Base-by-base conservation (phyloP, 805 yeast species). In the Ogataea degrootiae region DNA sequence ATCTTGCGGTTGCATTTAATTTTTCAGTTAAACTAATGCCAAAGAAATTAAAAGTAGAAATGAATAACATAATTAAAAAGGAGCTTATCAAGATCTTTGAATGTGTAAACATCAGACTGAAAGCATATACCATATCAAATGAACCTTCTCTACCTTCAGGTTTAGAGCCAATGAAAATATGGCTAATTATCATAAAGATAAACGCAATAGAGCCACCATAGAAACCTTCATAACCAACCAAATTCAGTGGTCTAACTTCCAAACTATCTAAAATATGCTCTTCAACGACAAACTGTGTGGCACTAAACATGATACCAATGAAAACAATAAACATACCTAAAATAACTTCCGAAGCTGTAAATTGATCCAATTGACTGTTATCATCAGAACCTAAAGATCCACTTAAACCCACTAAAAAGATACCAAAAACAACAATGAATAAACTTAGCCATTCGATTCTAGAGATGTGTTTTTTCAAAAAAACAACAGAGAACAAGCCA, bases 201-300 rank as follows among this genome's bases (percentile, higher is more conserved):
- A 75, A 52, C 5, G 83, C 72, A 31, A 79, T 61, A 0, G 65
- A 33, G 1, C 75, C 63, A 3, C 95, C 95, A 59, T 76, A 85
- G 23, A 79, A 66, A 2, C 95, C 95, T 65, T 87, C 94, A 52
- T 73, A 80, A 37, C 85, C 89, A 16, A 87, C 94, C 48, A 86
- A 69, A 50, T 74, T 72, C 52, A 84, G 60, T 3, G 94, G 91
- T 5, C 73, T 73, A 39, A 86, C 70, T 14, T 77, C 70, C 55
- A 77, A 71, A 47, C 68, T 70, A 23, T 71, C 63, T 49, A 87
- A 66, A 41, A 87, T 73, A 56, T 81, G 82, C 59, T 87, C 95
- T 60, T 87, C 95, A 37, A 81, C 72, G 3, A 87, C 94, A 63
- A 85, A 87, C 61, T 87, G 95, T 15, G 82, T 66, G 0, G 94